Base-by-base conservation (phyloP, 2,329 filamentous ascomycete species). In the Clarireedia homoeocarpa region DNA sequence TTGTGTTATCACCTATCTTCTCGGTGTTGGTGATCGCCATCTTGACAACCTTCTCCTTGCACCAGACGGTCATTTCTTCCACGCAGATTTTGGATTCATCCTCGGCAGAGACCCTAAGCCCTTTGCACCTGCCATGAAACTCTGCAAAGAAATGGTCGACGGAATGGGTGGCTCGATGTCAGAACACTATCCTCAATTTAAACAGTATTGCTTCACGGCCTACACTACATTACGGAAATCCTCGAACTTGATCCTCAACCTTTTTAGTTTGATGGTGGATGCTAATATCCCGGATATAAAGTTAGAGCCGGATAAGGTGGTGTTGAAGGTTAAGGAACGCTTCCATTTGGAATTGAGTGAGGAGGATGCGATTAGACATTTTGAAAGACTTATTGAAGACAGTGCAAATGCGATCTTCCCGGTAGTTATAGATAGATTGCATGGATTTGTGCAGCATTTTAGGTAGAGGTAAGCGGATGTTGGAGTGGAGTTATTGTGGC, bases 11-110 rank as follows among this genome's bases (percentile, higher is more conserved):
- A 99, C 95, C 0, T 99, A 99, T 71, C 88, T 99, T 15, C 82
- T 99, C 12, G 95, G 94, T 34, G 94, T 99, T 2, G 94, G 94
- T 20, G 94, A 99, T 70, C 85, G 94, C 1, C 94, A 99, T 72
- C 80, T 97, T 2, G 94, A 99, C 70, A 99, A 99, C 66, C 82
- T 99, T 1, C 83, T 99, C 26, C 82, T 99, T 5, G 83, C 91
- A 0, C 91, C 94, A 0, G 87, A 91, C 63, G 94, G 84, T 0
- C 90, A 95, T 71, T 99, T 99, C 76, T 96, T 99, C 79, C 94
- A 99, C 70, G 91, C 92, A 30, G 94, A 99, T 71, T 99, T 99
- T 66, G 94, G 95, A 44, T 99, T 95, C 72, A 99, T 99, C 60
- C 85, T 99, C 1, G 94, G 94, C 17, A 88, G 94, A 42, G 94